Evolutionary conservation across 768 basidiomycete genomes (phyloP).

Genomic region (Dacryopinax primogenitus): DNA sequence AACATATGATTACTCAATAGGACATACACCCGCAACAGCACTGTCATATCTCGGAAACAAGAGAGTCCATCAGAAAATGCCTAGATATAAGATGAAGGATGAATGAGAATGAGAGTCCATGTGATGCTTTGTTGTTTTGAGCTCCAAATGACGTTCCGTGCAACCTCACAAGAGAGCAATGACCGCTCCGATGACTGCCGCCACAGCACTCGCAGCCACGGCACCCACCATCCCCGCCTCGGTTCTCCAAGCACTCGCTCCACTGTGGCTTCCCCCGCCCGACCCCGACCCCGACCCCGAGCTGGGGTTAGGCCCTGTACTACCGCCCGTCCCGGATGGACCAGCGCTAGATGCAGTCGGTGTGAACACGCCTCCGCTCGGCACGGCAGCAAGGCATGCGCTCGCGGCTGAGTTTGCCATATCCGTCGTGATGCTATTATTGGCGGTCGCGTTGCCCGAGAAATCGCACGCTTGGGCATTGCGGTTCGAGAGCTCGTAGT

Average conservation of each 20-base stretch:
- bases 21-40: background rate
- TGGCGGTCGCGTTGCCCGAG: slow-evolving; percentile 70
- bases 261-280: background rate
- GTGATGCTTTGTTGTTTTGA: background rate
- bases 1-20: background rate
- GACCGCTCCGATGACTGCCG: background rate
- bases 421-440: slow-evolving; percentile 35
- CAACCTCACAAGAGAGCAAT: background rate
- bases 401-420: slow-evolving; percentile 45
- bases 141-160: background rate
- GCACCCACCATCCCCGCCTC: background rate
- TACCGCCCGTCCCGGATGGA: background rate
- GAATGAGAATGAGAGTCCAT: background rate
- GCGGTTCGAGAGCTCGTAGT: slow-evolving; percentile 51
- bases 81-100: background rate
- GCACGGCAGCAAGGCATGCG: slow-evolving; percentile 54
- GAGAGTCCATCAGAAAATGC: background rate
- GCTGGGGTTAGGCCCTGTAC: background rate
- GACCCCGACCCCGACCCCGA: background rate
- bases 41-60: background rate
- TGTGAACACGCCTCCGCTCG: slow-evolving; percentile 40
- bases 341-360: slow-evolving; percentile 33
- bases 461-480: slow-evolving; percentile 61
- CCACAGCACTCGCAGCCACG: background rate
- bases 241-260: background rate